These are phyloP conservation scores for Centaurea solstitialis DNA, from an alignment of 129 eudicot genomes.

Conservation along the genomic window DNA sequence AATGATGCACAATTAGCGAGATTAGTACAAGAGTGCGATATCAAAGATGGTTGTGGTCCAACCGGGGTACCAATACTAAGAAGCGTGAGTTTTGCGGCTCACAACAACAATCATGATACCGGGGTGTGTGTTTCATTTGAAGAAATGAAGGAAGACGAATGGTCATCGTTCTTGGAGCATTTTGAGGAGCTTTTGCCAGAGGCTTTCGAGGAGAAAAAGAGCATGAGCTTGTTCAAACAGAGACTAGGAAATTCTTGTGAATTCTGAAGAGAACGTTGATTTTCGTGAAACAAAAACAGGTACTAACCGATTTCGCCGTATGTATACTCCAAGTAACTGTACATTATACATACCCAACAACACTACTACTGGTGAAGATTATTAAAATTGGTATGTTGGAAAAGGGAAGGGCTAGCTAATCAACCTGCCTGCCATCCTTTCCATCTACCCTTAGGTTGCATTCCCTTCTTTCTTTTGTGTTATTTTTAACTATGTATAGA, in stretches of 20 bases:
- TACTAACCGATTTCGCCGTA: conserved; percentile 24
- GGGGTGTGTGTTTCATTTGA: conserved; percentile 64
- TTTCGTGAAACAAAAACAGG: conserved; percentile 34
- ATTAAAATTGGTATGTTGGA: conserved; percentile 47
- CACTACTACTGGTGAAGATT: conserved; percentile 34
- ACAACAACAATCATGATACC: conserved; percentile 41
- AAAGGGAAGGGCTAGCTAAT: conserved; percentile 60
- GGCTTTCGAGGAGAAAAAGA: conserved; percentile 68
- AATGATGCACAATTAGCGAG: conserved; percentile 24
- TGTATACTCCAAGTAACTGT: conserved; percentile 38
- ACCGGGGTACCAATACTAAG: conserved; percentile 38
- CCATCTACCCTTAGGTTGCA: conserved; percentile 34
- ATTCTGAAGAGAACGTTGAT: conserved; percentile 48
- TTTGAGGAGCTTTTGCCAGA: conserved; percentile 74
- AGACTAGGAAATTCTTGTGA: conserved; percentile 88
- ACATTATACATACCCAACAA: conserved; percentile 39
- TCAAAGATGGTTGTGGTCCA: conserved; percentile 18
- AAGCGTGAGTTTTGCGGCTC: conserved; percentile 60
- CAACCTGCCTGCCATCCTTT: conserved; percentile 59
- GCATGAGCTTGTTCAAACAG: conserved; percentile 60
- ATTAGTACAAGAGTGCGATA: conserved; percentile 33
- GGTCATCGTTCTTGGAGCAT: conserved; percentile 68
- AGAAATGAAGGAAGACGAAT: conserved; percentile 71
- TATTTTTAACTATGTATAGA: conserved; percentile 24
- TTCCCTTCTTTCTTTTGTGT: conserved; percentile 27